Percentiles rank a stretch among this genome's conserved stretches.
Conservation (phyloP, 2,329 filamentous ascomycete species). For the Botrytis elliptica region DNA sequence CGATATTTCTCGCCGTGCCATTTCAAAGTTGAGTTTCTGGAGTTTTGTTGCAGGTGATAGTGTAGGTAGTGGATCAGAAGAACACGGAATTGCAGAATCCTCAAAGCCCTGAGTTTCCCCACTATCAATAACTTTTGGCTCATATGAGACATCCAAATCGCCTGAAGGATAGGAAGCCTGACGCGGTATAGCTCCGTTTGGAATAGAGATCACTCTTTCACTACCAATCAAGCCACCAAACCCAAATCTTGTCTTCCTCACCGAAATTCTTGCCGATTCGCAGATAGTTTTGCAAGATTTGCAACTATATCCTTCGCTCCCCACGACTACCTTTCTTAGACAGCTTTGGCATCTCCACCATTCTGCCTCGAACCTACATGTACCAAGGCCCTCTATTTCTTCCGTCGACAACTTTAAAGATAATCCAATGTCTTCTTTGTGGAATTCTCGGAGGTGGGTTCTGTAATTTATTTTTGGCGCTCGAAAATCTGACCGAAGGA, state of each 20-base stretch:
- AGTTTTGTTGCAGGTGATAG: neutral
- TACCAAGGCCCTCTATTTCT: neutral
- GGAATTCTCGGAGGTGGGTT: neutral
- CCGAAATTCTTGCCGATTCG: neutral
- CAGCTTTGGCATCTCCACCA: constrained; percentile 9
- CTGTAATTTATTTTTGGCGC: neutral
- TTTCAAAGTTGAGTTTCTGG: neutral
- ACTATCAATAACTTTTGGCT: neutral
- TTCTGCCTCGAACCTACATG: neutral
- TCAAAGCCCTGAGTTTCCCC: neutral
- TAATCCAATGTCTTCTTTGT: constrained; percentile 4
- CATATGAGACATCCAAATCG: neutral
- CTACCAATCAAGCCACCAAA: neutral
- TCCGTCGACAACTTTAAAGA: neutral
- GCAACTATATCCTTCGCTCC: neutral
- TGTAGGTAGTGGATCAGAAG: neutral
- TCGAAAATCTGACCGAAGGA: neutral
- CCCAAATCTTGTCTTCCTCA: neutral
- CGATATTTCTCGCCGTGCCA: neutral
- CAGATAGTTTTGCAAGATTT: neutral
- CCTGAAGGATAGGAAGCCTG: neutral
- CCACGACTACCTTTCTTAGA: neutral
- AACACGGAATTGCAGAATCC: no score
- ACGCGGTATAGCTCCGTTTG: neutral
- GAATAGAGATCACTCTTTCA: neutral